Base-by-base conservation (phyloP, 1,284 basidiomycete species). In the Cerioporus squamosus region DNA sequence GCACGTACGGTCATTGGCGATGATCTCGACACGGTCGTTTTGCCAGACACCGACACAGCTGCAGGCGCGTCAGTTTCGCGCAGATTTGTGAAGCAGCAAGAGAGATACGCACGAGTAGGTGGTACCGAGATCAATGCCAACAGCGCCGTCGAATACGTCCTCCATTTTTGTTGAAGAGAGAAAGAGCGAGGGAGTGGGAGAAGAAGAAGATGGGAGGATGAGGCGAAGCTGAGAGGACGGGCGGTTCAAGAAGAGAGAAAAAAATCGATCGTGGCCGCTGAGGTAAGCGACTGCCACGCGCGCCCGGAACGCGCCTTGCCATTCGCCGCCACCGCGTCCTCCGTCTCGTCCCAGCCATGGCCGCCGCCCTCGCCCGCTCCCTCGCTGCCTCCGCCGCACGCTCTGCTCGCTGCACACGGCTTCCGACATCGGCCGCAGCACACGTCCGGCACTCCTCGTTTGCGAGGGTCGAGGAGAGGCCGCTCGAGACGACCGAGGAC, bases 21-120 rank as follows among this genome's bases (percentile, higher is more conserved):
- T 97, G 83, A 98, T 97, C 81, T 97, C 95, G 72, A 97, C 95
- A 73, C 95, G 93, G 86, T 97, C 95, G 78, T 97, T 96, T 83
- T 95, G 93, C 95, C 94, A 97, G 72, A 97, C 94, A 84, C 94
- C 95, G 69, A 97, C 95, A 79, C 95, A 95, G 49, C 91, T 92
- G 67, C 23, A 66, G 57, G 38, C 38, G 24, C 56, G 60, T 64
- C 65, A 71, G 56, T 66, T 60, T 55, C 42, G 33, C 33, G 33
- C 33, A 10, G 9, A 49, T 15, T 52, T 38, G 17, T 36, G 43
- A 22, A 45, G 47, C 44, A 49, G 53, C 46, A 53, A 44, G 50
- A 10, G 3, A 8, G 45, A 33, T 44, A 80, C 89, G 72, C 75
- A 94, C 86, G 91, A 94, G 84, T 94, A 94, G 64, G 93, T 94